These are phyloP conservation scores for Halophytophthora polymorphica DNA, from an alignment of 352 stramenopile genomes.

Conservation along the genomic window DNA sequence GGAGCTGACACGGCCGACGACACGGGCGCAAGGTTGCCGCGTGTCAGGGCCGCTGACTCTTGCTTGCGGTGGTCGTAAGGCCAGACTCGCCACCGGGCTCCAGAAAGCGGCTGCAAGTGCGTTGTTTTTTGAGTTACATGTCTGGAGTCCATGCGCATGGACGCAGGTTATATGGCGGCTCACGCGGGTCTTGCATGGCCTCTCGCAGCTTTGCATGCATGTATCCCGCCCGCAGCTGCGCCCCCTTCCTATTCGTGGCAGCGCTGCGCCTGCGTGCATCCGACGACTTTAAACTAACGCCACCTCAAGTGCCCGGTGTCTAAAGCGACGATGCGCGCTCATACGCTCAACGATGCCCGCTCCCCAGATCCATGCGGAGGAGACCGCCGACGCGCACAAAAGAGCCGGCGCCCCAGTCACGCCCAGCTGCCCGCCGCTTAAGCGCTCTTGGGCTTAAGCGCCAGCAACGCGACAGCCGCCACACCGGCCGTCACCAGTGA, in stretches of 20 bases:
- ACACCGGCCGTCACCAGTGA: constrained; percentile 71
- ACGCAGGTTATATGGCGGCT: constrained; percentile 9
- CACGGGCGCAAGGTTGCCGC: too few species aligned
- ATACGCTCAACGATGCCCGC: too few species aligned
- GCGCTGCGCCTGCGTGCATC: too few species aligned
- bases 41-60: not conserved
- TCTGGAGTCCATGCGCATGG: constrained; percentile 18
- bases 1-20: too few species aligned
- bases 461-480: constrained; percentile 55
- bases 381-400: constrained; percentile 8
- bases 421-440: constrained; percentile 20
- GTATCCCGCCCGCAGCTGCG: constrained; percentile 29
- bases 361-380: too few species aligned
- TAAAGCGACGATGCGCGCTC: too few species aligned
- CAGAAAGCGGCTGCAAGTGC: not conserved
- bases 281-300: too few species aligned
- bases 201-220: constrained; percentile 16
- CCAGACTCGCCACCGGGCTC: too few species aligned
- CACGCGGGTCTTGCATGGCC: constrained; percentile 6
- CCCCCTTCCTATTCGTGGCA: constrained; percentile 5
- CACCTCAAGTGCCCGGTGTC: too few species aligned
- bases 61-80: not conserved
- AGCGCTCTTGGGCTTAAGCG: constrained; percentile 56
- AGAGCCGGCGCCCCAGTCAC: constrained; percentile 24
- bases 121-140: constrained; percentile 5